Evolutionary conservation across 768 basidiomycete genomes (phyloP).

Genomic region (Xanthoconium purpureum): DNA sequence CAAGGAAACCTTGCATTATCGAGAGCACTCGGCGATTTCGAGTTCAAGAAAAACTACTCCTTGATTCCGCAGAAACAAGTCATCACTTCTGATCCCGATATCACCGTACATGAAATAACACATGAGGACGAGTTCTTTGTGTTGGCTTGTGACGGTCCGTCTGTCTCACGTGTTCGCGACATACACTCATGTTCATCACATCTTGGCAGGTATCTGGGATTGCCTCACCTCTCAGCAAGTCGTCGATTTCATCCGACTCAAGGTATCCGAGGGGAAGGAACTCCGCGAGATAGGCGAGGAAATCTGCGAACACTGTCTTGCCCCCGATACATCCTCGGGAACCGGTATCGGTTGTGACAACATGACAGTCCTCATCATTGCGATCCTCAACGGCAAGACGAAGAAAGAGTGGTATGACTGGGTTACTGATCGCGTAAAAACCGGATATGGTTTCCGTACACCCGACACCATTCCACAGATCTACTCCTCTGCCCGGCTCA

Average conservation of each 20-base stretch:
- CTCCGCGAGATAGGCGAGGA: slow-evolving; percentile 83
- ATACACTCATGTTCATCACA: slow-evolving; percentile 3
- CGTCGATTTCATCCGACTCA: slow-evolving; percentile 81
- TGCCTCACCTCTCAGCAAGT: slow-evolving; percentile 92
- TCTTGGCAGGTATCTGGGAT: slow-evolving; percentile 90
- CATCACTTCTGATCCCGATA: slow-evolving; percentile 92
- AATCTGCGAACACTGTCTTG: slow-evolving; percentile 90
- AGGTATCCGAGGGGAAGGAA: slow-evolving; percentile 74
- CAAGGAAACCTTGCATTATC: slow-evolving; percentile 93
- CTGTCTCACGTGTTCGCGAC: neutral
- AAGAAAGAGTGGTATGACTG: slow-evolving; percentile 90
- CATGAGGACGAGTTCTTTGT: slow-evolving; percentile 95
- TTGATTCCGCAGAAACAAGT: slow-evolving; percentile 86
- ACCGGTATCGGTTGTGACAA: slow-evolving; percentile 98
- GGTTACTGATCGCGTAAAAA: slow-evolving; percentile 80
- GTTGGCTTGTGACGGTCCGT: slow-evolving; percentile 93
- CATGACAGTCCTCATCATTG: slow-evolving; percentile 95
- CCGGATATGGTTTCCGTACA: slow-evolving; percentile 71
- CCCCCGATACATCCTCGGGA: slow-evolving; percentile 87
- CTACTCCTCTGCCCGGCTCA: slow-evolving; percentile 61
- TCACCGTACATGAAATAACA: slow-evolving; percentile 76
- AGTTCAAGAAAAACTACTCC: slow-evolving; percentile 92
- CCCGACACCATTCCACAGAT: slow-evolving; percentile 74
- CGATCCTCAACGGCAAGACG: slow-evolving; percentile 81
- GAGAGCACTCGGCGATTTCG: slow-evolving; percentile 94